Evolutionary conservation across 768 basidiomycete genomes (phyloP), one percentile per base, ranked within the genome.

Genomic region (Podaxis sp.): DNA sequence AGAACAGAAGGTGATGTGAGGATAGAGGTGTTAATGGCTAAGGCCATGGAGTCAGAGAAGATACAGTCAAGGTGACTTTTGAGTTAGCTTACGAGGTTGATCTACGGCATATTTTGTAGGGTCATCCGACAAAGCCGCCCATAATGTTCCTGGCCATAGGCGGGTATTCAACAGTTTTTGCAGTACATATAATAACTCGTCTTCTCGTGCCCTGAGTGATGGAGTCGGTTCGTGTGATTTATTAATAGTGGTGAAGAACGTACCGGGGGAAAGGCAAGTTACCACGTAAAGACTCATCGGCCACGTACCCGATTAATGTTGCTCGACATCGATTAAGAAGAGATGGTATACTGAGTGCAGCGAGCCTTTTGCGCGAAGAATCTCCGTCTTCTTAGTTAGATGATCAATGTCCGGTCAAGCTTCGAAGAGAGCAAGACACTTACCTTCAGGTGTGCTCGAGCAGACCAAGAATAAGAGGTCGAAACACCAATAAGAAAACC

Each of bases 401-500:
- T 11, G 36, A 33, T 46, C 4, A 57, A 22, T 11, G 61, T 26
- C 36, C 11, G 17, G 17, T n/a, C 22, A 58, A 30, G 44, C 7
- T n/a, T 19, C 44, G 55, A 30, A 55, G 13, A 39, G 15, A 22
- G 17, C 57, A 33, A 52, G 49, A 52, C 4, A 63, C 77, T 30
- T 63, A 88, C 91, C 89, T 74, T 79, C 80, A 1, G 84, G 85
- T 0, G 79, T 77, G 67, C 87, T 76, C 0, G 91, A 90, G 68
- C 92, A 95, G 33, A 95, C 80, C 66, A 90, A 71, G 73, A 96
- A 95, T 38, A 96, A 72, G 11, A 95, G 76, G 68, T 96, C 94
- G 61, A 96, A 89, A 70, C 92, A 95, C 94, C 94, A 96, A 76
- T 93, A 95, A 6, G 92, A 88, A 71, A 96, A 96, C 7, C 93